A percentile compares a stretch with the other conserved stretches of the same genome.
Evolutionary conservation across 768 basidiomycete genomes (phyloP).

Genomic region (Hirschioporus abietinus): DNA sequence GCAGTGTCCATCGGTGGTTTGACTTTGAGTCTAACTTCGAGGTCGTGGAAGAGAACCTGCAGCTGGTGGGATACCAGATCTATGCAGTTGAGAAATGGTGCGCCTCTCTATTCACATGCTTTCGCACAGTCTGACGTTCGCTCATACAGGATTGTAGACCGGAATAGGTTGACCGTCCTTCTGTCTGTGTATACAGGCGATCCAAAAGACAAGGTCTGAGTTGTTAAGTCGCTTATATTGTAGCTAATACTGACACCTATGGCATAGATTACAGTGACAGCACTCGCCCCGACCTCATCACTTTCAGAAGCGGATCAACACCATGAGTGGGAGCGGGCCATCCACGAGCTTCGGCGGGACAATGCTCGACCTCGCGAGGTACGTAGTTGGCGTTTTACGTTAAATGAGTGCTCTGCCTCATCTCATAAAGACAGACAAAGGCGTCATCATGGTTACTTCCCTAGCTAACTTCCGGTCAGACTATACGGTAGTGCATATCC

Average conservation of each 20-base stretch:
- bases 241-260: background rate
- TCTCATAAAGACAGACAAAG: slow-evolving; percentile 48
- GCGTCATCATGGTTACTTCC: slow-evolving; percentile 75
- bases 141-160: slow-evolving; percentile 55
- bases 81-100: slow-evolving; percentile 87
- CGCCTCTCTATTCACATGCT: background rate
- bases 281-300: slow-evolving; percentile 40
- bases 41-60: slow-evolving; percentile 40
- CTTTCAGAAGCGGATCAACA: slow-evolving; percentile 41
- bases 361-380: slow-evolving; percentile 73
- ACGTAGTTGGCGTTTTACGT: slow-evolving; percentile 5
- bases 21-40: slow-evolving; percentile 42
- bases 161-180: slow-evolving; percentile 51
- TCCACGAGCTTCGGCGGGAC: slow-evolving; percentile 58
- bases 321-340: slow-evolving; percentile 53
- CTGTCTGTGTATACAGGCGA: slow-evolving; percentile 78
- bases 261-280: slow-evolving; percentile 53
- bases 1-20: slow-evolving; percentile 30
- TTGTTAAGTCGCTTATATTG: slow-evolving; percentile 11
- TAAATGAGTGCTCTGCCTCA: background rate
- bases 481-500: slow-evolving; percentile 78
- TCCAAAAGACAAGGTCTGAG: slow-evolving; percentile 52
- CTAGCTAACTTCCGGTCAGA: slow-evolving; percentile 85
- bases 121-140: background rate
- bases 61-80: slow-evolving; percentile 65